These are phyloP conservation scores for Fragaria vesca DNA, from an alignment of 306 rosid genomes.

Conservation along the genomic window DNA sequence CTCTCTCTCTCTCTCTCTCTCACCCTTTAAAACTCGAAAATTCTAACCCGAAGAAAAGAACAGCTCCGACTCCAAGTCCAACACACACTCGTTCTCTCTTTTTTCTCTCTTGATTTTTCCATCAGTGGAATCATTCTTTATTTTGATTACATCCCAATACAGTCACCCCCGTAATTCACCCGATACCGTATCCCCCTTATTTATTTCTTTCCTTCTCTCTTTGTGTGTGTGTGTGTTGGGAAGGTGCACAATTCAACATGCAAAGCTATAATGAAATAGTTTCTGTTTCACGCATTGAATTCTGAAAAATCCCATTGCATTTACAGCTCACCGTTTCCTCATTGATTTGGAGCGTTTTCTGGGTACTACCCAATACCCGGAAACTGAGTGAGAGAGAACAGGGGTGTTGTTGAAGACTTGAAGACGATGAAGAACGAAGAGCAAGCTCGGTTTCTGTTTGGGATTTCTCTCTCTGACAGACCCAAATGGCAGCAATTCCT, in stretches of 20 bases:
- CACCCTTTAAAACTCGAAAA: background rate
- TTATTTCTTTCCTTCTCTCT: conserved; percentile 10
- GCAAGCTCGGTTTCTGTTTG: conserved; percentile 71
- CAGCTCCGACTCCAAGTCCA: background rate
- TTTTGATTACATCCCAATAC: background rate
- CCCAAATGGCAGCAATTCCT: conserved; percentile 93
- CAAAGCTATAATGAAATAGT: conserved; percentile 25
- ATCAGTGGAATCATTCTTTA: conserved; percentile 17
- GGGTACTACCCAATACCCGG: background rate
- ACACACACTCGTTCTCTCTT: background rate
- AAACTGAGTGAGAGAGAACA: background rate
- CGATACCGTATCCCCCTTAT: conserved; percentile 12
- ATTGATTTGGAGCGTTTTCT: conserved; percentile 22
- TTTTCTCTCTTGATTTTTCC: conserved; percentile 9
- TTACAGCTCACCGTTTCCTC: conserved; percentile 7
- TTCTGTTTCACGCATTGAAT: background rate
- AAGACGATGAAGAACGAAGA: conserved; percentile 71
- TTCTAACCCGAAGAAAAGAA: background rate
- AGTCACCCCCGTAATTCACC: conserved; percentile 25
- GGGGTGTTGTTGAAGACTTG: background rate
- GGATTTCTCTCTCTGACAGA: conserved; percentile 82
- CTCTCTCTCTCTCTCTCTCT: no score
- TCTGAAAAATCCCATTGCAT: background rate
- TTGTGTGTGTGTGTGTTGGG: conserved; percentile 14
- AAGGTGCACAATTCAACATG: conserved; percentile 45